Conservation (phyloP, 148 eudicot genomes). For the Selenicereus undatus region DNA sequence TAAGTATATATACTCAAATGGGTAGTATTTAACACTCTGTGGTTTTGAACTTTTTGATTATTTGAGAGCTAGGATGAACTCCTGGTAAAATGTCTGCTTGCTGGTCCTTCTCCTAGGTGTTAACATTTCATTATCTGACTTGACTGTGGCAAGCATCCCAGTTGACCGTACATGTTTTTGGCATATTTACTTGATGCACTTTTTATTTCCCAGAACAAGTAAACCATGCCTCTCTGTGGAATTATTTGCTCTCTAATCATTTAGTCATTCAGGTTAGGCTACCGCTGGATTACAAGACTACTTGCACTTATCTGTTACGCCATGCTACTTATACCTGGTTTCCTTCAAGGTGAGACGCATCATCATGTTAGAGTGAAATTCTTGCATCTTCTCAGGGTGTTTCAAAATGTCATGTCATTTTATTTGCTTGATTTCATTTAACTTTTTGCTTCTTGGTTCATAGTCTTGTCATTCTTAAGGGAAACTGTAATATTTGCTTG, state of each 20-base stretch:
- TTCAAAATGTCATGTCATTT: background rate
- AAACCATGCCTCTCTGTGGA: background rate
- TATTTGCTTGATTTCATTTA: background rate
- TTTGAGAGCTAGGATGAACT: background rate
- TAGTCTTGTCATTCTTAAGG: background rate
- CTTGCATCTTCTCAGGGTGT: background rate
- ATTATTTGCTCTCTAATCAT: conserved; percentile 31
- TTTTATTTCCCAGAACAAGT: background rate
- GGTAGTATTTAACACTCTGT: background rate
- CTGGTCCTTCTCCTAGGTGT: background rate
- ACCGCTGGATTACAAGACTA: conserved; percentile 69
- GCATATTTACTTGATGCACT: background rate
- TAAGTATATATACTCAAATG: background rate
- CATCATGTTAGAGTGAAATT: conserved; percentile 10
- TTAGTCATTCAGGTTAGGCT: conserved; percentile 78
- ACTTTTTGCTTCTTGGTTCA: background rate
- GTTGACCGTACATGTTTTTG: background rate
- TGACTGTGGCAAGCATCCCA: background rate
- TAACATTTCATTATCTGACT: background rate
- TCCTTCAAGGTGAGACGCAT: conserved; percentile 63
- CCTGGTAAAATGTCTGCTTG: background rate
- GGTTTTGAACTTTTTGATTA: background rate
- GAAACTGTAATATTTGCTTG: background rate
- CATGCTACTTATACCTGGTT: conserved; percentile 84
- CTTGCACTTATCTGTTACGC: conserved; percentile 77